phyloP scores from a whole-genome alignment of 176 grass and related monocot species.

The Panicum miliaceum region DNA sequence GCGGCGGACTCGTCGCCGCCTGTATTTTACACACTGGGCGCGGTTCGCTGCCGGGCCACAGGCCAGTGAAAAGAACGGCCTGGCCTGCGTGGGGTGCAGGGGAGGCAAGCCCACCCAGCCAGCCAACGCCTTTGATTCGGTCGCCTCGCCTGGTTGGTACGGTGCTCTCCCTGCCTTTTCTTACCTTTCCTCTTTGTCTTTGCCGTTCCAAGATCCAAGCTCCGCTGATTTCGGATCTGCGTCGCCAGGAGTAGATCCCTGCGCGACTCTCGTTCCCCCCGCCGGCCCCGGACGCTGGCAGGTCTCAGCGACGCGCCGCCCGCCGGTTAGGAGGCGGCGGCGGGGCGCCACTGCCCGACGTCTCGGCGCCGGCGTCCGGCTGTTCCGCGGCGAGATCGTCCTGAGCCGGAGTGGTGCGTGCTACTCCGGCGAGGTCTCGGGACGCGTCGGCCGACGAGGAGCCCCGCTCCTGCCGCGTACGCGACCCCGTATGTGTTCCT shows the following conservation, averaged over 20 bases:
- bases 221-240: background rate
- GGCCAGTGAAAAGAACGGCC: too few relatives aligned
- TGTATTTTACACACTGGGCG: too few relatives aligned
- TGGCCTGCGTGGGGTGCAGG: too few relatives aligned
- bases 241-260: background rate
- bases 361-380: too few relatives aligned
- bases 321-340: background rate
- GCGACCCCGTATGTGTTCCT: background rate
- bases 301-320: background rate
- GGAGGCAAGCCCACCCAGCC: too few relatives aligned
- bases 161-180: background rate
- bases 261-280: background rate
- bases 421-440: background rate
- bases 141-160: too few relatives aligned
- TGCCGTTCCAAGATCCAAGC: constrained; percentile 8
- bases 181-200: background rate
- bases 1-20: too few relatives aligned
- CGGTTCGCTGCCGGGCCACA: too few relatives aligned
- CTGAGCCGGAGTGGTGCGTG: background rate
- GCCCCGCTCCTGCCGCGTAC: background rate
- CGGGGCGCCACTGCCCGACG: background rate
- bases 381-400: background rate
- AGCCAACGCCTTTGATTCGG: too few relatives aligned
- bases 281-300: background rate
- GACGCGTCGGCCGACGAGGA: background rate